phyloP scores from a whole-genome alignment of 441 rosid species.

The Adansonia gregorii region DNA sequence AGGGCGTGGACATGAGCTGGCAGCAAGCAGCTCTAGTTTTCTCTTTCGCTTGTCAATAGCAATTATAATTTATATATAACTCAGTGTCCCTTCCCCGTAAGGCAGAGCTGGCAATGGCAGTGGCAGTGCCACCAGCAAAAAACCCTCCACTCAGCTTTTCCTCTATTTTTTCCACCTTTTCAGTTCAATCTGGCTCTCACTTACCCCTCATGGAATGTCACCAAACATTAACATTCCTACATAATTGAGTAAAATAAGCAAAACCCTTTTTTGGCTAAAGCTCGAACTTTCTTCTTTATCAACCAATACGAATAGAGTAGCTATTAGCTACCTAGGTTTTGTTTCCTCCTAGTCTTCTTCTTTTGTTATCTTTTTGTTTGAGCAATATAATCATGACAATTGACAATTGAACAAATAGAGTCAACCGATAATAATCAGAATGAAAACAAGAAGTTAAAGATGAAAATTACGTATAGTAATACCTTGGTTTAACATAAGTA shows the following conservation, averaged over 20 bases:
- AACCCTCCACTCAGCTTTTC: not conserved
- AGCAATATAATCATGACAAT: no score
- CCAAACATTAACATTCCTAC: not conserved
- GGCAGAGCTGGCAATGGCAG: constrained; percentile 1
- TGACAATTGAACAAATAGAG: not conserved
- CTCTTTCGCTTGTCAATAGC: not conserved
- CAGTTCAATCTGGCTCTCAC: not conserved
- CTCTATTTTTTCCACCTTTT: no score
- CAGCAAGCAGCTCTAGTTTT: not conserved
- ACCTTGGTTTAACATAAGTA: not conserved
- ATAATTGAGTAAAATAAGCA: not conserved
- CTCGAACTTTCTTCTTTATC: not conserved
- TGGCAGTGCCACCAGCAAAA: constrained; percentile 5
- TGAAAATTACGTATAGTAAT: not conserved
- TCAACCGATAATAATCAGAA: not conserved
- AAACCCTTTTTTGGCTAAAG: not conserved
- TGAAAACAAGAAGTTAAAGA: not conserved
- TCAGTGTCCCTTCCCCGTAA: not conserved
- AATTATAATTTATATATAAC: not conserved
- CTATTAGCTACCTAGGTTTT: not conserved
- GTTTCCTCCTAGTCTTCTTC: not conserved
- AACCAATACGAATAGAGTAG: not conserved
- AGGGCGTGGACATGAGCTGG: constrained; percentile 22
- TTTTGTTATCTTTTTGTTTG: not conserved
- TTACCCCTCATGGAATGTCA: constrained; percentile 2